phyloP scores from a whole-genome alignment of 2,329 filamentous ascomycete genomes.

The Clarireedia hainanense region DNA sequence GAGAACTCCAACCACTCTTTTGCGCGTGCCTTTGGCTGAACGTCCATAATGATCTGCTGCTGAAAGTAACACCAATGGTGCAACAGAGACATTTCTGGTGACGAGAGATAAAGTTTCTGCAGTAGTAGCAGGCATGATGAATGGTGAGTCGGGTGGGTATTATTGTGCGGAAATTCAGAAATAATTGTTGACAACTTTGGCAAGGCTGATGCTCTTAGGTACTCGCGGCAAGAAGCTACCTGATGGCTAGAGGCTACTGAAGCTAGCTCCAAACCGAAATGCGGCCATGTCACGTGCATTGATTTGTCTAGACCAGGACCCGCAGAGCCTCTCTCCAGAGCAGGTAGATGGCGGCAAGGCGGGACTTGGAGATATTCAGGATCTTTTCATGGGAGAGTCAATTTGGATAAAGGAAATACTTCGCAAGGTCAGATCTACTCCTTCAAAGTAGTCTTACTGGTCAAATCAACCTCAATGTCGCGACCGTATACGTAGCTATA shows the following conservation, averaged over 20 bases:
- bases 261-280: constrained; percentile 8
- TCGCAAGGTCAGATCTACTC: not conserved
- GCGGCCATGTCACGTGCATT: not conserved
- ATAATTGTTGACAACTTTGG: constrained; percentile 11
- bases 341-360: not conserved
- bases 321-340: not conserved
- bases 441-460: not conserved
- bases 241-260: not conserved
- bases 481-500: not conserved
- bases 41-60: constrained; percentile 98
- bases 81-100: constrained; percentile 90
- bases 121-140: constrained; percentile 87
- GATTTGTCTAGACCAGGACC: not conserved
- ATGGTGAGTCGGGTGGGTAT: constrained; percentile 12
- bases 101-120: constrained; percentile 94
- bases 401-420: not conserved
- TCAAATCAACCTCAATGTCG: not conserved
- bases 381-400: not conserved
- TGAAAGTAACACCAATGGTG: constrained; percentile 93
- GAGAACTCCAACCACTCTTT: constrained; percentile 88
- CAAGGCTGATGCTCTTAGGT: constrained; percentile 9
- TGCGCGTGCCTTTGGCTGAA: constrained; percentile 75
- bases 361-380: not conserved
- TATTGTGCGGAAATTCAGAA: not conserved
- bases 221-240: constrained; percentile 10